Base-by-base conservation (phyloP, 305 asterid species). In the Fraxinus latifolia region DNA sequence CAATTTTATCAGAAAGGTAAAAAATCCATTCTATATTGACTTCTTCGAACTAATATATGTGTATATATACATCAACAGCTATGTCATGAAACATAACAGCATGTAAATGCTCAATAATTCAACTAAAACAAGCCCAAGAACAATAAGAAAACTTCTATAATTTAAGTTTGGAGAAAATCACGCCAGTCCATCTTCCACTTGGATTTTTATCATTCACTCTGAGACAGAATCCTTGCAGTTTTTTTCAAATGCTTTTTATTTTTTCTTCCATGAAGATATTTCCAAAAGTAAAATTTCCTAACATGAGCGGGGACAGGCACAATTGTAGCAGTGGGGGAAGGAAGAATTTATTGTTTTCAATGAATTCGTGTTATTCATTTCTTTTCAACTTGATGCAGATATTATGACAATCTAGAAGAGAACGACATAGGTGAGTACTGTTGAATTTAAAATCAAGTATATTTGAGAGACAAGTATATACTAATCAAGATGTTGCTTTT, bases 1-100 rank as follows among this genome's bases (percentile, higher is more conserved):
- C 37, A 74, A 31, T 34, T 72, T 68, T n/a, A 77, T 44, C 71
- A 60, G 65, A 71, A 72, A 21, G 50, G 37, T 67, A 67, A 82
- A 82, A 58, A 73, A 37, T 79, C 71, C 74, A 67, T 67, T 9
- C 29, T 19, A 62, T 62, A 62, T 62, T 62, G 31, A 62, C 31
- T 5, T 29, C 31, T 72, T 27, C 55, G 21, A 31, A 78, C 19
- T 58, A 73, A 29, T 29, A 29, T 29, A 29, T 29, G 0, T 29
- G 1, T 36, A 74, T 77, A 44, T 23, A 50, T 39, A 58, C 55
- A 53, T n/a, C 39, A 83, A 81, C 55, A 15, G 58, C 50, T 37
- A 39, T 9, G 7, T 42, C 67, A 21, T 12, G 36, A 17, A 17
- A 17, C 44, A 5, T 21, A 19, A 74, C 42, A 39, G 71, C 25